Conservation (phyloP, 495 filamentous ascomycete genomes). For the Thozetella sp. region DNA sequence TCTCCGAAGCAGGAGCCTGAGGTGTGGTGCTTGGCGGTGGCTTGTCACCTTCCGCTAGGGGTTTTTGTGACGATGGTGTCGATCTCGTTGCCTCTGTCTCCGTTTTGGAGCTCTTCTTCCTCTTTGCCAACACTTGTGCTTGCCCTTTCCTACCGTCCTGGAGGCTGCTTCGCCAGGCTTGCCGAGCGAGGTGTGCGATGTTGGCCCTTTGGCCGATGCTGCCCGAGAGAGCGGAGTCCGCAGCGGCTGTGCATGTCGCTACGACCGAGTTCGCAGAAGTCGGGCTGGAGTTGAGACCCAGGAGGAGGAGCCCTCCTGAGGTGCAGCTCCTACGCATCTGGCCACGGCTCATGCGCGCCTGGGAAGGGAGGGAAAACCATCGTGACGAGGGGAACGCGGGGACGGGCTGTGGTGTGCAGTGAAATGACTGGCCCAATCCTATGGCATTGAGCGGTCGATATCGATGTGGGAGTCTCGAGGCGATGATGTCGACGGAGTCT, state of each 20-base stretch:
- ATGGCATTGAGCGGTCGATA: conserved; percentile 17
- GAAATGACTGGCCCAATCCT: conserved; percentile 8
- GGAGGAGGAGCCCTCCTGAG: conserved; percentile 40
- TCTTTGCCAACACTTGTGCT: conserved; percentile 7
- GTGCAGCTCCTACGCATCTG: conserved; percentile 42
- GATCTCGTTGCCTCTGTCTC: conserved; percentile 25
- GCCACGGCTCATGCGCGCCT: conserved; percentile 4
- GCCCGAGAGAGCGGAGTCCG: conserved; percentile 35
- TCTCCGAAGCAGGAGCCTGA: conserved; percentile 18
- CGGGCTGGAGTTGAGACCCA: conserved; percentile 34
- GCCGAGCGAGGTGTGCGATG: conserved; percentile 37
- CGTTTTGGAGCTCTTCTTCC: conserved; percentile 33
- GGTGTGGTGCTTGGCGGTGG: conserved; percentile 10
- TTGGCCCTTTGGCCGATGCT: conserved; percentile 29
- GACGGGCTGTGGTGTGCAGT: conserved; percentile 10
- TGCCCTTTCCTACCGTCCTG: conserved; percentile 23
- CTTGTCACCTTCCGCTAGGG: conserved; percentile 7
- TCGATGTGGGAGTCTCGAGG: conserved; percentile 30
- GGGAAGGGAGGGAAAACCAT: conserved; percentile 1
- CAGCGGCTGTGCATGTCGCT: conserved; percentile 38
- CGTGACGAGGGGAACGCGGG: conserved; percentile 23
- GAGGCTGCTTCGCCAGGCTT: conserved; percentile 28
- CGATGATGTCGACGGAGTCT: conserved; percentile 32
- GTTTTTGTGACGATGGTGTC: conserved; percentile 6
- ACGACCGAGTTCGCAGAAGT: conserved; percentile 39